Evolutionary conservation across 2,329 filamentous ascomycete genomes (phyloP).

Genomic region (Microsporum canis): DNA sequence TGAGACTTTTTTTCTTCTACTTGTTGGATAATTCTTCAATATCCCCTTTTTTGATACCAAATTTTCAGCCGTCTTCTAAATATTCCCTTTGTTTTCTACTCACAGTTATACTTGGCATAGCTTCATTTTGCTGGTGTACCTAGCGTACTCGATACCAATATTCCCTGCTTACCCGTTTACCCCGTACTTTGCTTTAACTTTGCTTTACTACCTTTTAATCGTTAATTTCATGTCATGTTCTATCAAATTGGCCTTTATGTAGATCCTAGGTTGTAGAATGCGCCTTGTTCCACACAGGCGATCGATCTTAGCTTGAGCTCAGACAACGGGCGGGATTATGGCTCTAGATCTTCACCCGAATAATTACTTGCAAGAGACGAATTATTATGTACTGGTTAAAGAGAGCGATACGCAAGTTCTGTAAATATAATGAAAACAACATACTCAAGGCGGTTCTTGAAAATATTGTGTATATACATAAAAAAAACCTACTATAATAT

Average conservation of each 20-base stretch:
- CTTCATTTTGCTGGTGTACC: not conserved
- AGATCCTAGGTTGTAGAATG: not conserved
- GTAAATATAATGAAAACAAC: too few relatives aligned
- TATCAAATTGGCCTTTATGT: not conserved
- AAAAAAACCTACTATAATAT: too few relatives aligned
- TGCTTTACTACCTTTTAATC: not conserved
- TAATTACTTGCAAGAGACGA: not conserved
- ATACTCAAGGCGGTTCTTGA: too few relatives aligned
- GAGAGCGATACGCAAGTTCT: too few relatives aligned
- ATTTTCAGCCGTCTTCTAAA: not conserved
- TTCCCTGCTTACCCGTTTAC: not conserved
- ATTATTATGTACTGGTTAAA: not conserved
- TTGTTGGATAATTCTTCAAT: constrained; percentile 4
- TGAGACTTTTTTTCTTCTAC: not conserved
- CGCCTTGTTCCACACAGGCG: not conserved
- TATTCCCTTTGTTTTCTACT: not conserved
- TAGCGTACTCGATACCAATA: not conserved
- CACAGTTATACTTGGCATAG: not conserved
- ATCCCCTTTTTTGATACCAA: constrained; percentile 1
- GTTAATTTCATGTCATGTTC: not conserved
- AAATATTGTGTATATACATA: too few relatives aligned
- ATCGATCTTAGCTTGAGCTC: not conserved
- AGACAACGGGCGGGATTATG: not conserved
- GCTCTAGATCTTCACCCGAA: not conserved
- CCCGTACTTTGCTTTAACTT: not conserved